A percentile compares a stretch with the other conserved stretches of the same genome.
Evolutionary conservation across 352 stramenopile genomes (phyloP).

Genomic region (Phytophthora pinifolia): DNA sequence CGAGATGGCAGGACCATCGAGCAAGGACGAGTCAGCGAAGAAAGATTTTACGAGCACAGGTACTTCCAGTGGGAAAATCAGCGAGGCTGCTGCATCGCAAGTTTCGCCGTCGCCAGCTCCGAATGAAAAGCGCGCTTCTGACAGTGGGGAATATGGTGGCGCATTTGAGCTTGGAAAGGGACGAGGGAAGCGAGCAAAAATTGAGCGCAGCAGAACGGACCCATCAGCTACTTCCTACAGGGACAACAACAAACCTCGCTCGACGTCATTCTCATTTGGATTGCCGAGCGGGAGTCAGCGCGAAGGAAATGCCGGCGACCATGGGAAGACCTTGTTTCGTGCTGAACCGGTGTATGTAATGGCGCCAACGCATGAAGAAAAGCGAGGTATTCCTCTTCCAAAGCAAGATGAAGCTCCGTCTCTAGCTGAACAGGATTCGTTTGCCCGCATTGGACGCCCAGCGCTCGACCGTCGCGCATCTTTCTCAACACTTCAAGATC

Average conservation of each 20-base stretch:
- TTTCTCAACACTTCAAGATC: conserved; percentile 30
- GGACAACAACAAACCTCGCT: conserved; percentile 32
- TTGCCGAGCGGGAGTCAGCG: conserved; percentile 4
- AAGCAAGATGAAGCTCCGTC: conserved; percentile 17
- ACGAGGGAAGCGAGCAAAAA: conserved; percentile 25
- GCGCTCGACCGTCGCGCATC: conserved; percentile 54
- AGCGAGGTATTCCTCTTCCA: conserved; percentile 13
- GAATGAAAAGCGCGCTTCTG: conserved; percentile 7
- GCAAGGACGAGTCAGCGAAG: conserved; percentile 8
- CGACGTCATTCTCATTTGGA: conserved; percentile 39
- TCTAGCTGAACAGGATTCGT: conserved; percentile 22
- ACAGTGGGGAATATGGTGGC: background rate
- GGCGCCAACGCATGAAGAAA: conserved; percentile 16
- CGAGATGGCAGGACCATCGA: conserved; percentile 20
- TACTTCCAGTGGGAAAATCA: background rate
- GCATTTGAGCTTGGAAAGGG: conserved; percentile 1
- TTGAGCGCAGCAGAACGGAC: conserved; percentile 25
- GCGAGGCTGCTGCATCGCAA: background rate
- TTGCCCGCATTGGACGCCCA: conserved; percentile 18
- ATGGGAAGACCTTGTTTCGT: conserved; percentile 6
- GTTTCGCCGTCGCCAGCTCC: background rate
- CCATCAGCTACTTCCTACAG: conserved; percentile 8
- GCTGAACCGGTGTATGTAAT: conserved; percentile 6
- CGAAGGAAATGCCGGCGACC: conserved; percentile 11
- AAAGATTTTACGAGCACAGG: background rate